These are phyloP conservation scores for Cyphellophora attinorum DNA, from an alignment of 2,329 filamentous ascomycete genomes.

Conservation along the genomic window DNA sequence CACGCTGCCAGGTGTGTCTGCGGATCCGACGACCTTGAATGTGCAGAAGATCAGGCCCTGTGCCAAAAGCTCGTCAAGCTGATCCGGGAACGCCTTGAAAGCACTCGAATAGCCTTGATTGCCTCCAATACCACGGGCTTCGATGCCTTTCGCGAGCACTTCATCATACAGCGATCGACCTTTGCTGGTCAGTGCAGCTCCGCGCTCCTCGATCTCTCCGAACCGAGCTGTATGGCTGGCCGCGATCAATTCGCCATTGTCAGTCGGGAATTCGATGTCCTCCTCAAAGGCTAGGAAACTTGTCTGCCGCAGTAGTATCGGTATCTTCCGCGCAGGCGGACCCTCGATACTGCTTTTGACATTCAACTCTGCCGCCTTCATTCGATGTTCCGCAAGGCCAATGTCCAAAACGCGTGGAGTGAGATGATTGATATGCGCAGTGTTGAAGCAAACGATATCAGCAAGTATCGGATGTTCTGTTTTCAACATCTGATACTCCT, in stretches of 20 bases:
- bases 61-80: conserved; percentile 26
- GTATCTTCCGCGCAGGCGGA: conserved; percentile 34
- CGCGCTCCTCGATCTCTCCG: conserved; percentile 45
- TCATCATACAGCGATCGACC: conserved; percentile 39
- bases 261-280: conserved; percentile 29
- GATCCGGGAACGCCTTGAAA: conserved; percentile 34
- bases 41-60: conserved; percentile 31
- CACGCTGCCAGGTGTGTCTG: neutral
- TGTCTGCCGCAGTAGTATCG: conserved; percentile 43
- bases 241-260: conserved; percentile 14
- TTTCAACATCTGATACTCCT: conserved; percentile 33
- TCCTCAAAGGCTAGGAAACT: conserved; percentile 46
- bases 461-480: conserved; percentile 39
- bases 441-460: conserved; percentile 35
- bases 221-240: conserved; percentile 42
- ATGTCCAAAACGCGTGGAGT: conserved; percentile 45
- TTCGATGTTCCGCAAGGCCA: conserved; percentile 31
- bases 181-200: conserved; percentile 37
- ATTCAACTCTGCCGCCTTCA: conserved; percentile 31
- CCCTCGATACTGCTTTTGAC: conserved; percentile 45
- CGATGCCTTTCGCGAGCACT: conserved; percentile 22
- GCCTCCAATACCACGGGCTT: neutral
- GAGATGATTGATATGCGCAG: conserved; percentile 45
- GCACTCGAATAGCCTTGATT: conserved; percentile 18
- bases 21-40: conserved; percentile 21